A percentile compares a stretch with the other conserved stretches of the same genome.
These are phyloP conservation scores for Alternaria arbusti DNA, from an alignment of 2,329 filamentous ascomycete genomes.

Conservation along the genomic window DNA sequence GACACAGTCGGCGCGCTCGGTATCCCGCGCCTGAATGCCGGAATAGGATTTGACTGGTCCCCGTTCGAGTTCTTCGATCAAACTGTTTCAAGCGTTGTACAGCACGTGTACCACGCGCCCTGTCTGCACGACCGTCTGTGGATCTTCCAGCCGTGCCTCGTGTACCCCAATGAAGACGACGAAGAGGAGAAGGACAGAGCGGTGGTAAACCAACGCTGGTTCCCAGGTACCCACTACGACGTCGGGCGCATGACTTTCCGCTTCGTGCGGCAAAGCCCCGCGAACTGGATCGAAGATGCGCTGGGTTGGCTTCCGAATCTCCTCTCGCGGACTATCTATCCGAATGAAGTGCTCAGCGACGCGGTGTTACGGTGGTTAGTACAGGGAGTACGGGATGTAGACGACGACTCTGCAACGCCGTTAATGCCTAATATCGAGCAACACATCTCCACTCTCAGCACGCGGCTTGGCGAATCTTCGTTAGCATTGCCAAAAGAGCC, in stretches of 20 bases:
- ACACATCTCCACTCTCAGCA: constrained; percentile 19
- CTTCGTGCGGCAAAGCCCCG: constrained; percentile 39
- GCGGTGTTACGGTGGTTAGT: constrained; percentile 41
- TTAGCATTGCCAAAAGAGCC: neutral
- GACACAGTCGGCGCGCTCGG: constrained; percentile 47
- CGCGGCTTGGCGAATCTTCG: constrained; percentile 16
- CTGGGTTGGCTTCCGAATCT: constrained; percentile 36
- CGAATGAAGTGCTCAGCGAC: constrained; percentile 43
- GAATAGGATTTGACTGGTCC: constrained; percentile 44
- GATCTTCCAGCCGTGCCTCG: constrained; percentile 38
- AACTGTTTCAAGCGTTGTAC: constrained; percentile 38
- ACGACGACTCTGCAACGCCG: constrained; percentile 4
- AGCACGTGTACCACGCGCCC: constrained; percentile 43
- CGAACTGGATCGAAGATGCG: constrained; percentile 34
- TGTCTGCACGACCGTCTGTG: constrained; percentile 45
- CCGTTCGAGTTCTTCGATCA: constrained; percentile 48
- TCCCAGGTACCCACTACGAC: constrained; percentile 49
- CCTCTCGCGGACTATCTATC: constrained; percentile 37
- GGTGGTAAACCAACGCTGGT: constrained; percentile 40
- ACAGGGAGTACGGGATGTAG: constrained; percentile 27
- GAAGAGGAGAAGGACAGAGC: constrained; percentile 16
- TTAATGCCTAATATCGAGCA: constrained; percentile 26
- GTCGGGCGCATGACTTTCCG: constrained; percentile 45
- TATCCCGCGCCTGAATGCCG: constrained; percentile 43
- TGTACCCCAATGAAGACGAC: neutral